Conservation (phyloP, 2,329 filamentous ascomycete species). For the Ophiocordyceps robertsii region DNA sequence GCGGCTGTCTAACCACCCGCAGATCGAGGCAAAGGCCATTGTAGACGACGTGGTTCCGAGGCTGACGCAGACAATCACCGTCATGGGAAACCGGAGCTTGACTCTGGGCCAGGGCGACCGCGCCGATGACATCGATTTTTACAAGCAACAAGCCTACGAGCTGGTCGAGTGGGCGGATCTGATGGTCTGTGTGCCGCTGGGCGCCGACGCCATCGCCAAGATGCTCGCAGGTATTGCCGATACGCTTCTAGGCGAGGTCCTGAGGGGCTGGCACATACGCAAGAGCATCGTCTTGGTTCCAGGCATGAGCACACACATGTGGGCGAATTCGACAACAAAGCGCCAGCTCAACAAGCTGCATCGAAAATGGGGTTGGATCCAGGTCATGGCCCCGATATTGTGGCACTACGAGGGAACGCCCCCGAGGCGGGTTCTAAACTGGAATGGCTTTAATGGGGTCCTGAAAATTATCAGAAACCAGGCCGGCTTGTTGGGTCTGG, state of each 20-base stretch:
- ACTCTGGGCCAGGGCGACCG: constrained; percentile 16
- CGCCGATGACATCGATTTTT: constrained; percentile 37
- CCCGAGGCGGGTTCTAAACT: constrained; percentile 41
- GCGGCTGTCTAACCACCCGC: constrained; percentile 50
- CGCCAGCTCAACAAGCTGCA: constrained; percentile 76
- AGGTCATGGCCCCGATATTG: constrained; percentile 65
- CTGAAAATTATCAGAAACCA: constrained; percentile 64
- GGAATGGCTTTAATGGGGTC: constrained; percentile 58
- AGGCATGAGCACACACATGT: constrained; percentile 80
- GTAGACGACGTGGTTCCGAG: constrained; percentile 52
- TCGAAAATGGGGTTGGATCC: constrained; percentile 77
- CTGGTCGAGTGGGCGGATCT: constrained; percentile 81
- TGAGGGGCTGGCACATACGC: constrained; percentile 75
- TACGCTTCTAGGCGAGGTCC: constrained; percentile 64
- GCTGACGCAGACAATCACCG: constrained; percentile 48
- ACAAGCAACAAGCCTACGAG: constrained; percentile 41
- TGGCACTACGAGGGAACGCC: constrained; percentile 58
- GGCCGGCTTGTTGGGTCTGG: constrained; percentile 60
- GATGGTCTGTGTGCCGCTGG: constrained; percentile 70
- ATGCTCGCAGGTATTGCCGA: constrained; percentile 80
- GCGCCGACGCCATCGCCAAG: constrained; percentile 71
- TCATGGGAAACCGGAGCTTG: constrained; percentile 39
- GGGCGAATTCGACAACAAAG: constrained; percentile 81
- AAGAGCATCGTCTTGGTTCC: constrained; percentile 79
- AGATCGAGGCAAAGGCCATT: constrained; percentile 48